These are phyloP conservation scores for Mychonastes homosphaera DNA, from an alignment of 139 green algal genomes.

Conservation along the genomic window DNA sequence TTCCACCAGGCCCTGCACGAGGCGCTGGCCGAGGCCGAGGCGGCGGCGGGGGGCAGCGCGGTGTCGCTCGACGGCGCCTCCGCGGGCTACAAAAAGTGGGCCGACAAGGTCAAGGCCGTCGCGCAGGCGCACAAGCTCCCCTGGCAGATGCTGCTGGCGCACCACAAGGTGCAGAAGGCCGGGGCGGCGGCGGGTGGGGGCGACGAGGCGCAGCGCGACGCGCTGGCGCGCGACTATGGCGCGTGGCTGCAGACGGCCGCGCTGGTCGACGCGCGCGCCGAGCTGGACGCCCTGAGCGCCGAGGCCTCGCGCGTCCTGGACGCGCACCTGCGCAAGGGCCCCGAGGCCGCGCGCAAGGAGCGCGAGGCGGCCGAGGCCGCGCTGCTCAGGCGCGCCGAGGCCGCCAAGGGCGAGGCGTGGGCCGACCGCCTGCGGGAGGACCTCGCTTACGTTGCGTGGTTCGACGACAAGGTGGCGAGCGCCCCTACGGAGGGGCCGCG, in stretches of 20 bases:
- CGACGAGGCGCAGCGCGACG: constrained; percentile 15
- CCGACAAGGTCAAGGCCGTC: constrained; percentile 36
- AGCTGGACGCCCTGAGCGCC: constrained; percentile 26
- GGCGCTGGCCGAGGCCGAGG: constrained; percentile 31
- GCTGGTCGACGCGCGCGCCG: constrained; percentile 15
- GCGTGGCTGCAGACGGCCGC: constrained; percentile 24
- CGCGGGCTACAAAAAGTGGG: constrained; percentile 46
- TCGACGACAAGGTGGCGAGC: constrained; percentile 28
- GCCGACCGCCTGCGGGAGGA: constrained; percentile 30
- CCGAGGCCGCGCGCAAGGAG: constrained; percentile 27
- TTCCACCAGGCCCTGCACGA: constrained; percentile 34
- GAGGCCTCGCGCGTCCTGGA: constrained; percentile 34
- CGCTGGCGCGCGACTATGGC: constrained; percentile 17
- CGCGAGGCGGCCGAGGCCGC: constrained; percentile 13
- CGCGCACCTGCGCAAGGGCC: constrained; percentile 41
- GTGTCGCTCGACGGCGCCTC: constrained; percentile 27
- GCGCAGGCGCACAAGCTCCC: constrained; percentile 28
- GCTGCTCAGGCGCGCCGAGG: constrained; percentile 24
- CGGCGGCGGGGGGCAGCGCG: constrained; percentile 17
- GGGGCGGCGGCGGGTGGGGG: neutral
- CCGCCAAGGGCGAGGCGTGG: constrained; percentile 32
- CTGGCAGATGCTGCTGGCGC: constrained; percentile 23
- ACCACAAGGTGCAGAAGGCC: constrained; percentile 14
- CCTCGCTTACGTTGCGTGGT: constrained; percentile 26
- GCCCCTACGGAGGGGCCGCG: constrained; percentile 28